Conservation (phyloP, 768 basidiomycete genomes). For the Russula sp. region DNA sequence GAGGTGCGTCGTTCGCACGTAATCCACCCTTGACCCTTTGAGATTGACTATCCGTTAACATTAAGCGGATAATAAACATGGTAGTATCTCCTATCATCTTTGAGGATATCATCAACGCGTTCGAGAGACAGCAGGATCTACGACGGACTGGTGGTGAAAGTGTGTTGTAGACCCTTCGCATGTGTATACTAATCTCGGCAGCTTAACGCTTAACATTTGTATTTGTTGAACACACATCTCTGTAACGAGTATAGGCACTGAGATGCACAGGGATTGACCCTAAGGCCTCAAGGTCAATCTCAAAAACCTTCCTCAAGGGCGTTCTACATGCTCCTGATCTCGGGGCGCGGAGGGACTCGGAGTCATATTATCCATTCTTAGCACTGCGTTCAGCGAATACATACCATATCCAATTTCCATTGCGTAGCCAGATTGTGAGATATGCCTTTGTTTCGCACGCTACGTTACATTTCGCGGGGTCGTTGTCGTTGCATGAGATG, state of each 20-base stretch:
- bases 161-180: background rate
- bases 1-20: constrained; percentile 4
- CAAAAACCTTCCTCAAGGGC: background rate
- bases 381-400: too few relatives aligned
- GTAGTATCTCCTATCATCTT: background rate
- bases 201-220: background rate
- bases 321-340: too few relatives aligned
- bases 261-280: too few relatives aligned
- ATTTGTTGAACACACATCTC: background rate
- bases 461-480: too few relatives aligned
- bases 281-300: background rate
- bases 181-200: background rate
- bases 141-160: background rate
- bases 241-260: background rate
- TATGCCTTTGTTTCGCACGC: too few relatives aligned
- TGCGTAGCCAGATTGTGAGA: too few relatives aligned
- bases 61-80: constrained; percentile 3
- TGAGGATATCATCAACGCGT: background rate
- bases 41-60: background rate
- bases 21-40: background rate
- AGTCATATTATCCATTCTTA: too few relatives aligned
- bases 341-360: too few relatives aligned
- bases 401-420: too few relatives aligned
- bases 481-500: too few relatives aligned
- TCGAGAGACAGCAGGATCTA: background rate